Evolutionary conservation across 208 protist genomes (phyloP).

Genomic region (Leishmania major): DNA sequence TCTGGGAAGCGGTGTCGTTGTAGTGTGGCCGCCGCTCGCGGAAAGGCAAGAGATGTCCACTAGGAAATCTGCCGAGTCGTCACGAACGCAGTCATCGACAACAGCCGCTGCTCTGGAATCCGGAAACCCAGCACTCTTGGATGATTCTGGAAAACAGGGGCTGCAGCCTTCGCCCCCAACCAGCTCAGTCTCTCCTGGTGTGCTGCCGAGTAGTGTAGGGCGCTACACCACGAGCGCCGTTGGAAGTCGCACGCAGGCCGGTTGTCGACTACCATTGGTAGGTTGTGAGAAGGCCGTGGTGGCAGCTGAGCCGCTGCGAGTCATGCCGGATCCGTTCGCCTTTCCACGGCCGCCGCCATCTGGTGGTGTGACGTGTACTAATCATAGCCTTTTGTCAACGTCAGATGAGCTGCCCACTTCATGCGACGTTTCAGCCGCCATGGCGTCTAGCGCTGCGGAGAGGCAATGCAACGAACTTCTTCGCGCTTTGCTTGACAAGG

Average conservation of each 20-base stretch:
- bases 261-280: neutral
- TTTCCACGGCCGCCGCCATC: conserved; percentile 3
- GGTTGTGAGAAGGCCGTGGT: neutral
- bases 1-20: conserved; percentile 23
- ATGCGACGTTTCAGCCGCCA: too few species aligned
- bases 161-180: neutral
- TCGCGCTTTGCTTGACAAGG: conserved; percentile 72
- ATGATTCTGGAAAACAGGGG: neutral
- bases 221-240: neutral
- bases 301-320: neutral
- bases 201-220: neutral
- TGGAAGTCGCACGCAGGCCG: neutral
- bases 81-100: neutral
- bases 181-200: neutral
- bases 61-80: neutral
- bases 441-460: conserved; percentile 8
- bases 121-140: neutral
- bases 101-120: neutral
- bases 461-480: conserved; percentile 59
- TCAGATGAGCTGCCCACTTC: neutral
- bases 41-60: neutral
- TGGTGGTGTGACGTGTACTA: conserved; percentile 1
- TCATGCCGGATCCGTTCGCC: neutral
- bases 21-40: conserved; percentile 8
- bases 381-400: too few species aligned